phyloP scores from a whole-genome alignment of 2,329 filamentous ascomycete genomes.

The Pseudocercospora crystallina region DNA sequence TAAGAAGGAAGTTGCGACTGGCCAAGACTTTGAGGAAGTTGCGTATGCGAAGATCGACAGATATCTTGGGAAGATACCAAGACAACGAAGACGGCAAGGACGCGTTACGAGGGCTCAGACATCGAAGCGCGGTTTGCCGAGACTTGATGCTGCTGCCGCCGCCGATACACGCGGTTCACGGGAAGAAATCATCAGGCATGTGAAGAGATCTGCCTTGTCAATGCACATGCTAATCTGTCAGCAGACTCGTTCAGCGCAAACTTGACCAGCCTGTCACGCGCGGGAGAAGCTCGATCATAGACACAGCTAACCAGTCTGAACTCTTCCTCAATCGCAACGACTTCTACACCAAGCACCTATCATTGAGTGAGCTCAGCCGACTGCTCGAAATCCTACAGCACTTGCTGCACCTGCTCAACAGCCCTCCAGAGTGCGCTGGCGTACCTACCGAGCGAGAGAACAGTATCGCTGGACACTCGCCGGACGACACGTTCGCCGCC shows the following conservation, averaged over 20 bases:
- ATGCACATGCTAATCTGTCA: not conserved
- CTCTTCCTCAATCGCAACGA: too few species aligned
- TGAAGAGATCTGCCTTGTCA: not conserved
- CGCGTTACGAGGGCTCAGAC: too few species aligned
- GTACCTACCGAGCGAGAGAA: too few species aligned
- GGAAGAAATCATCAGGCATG: slow-evolving; percentile 1
- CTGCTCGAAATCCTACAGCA: slow-evolving; percentile 31
- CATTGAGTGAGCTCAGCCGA: slow-evolving; percentile 35
- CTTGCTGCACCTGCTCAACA: not conserved
- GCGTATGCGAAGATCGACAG: slow-evolving; percentile 22
- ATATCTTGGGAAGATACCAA: slow-evolving; percentile 13
- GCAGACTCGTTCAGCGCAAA: slow-evolving; percentile 1
- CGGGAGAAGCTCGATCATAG: slow-evolving; percentile 11
- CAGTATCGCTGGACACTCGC: too few species aligned
- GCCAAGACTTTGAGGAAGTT: slow-evolving; percentile 33
- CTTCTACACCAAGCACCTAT: slow-evolving; percentile 10
- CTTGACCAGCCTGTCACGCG: not conserved
- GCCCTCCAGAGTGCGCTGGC: too few species aligned
- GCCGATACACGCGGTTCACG: not conserved
- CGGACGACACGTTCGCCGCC: not conserved
- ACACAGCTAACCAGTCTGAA: slow-evolving; percentile 36
- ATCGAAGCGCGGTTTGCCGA: too few species aligned
- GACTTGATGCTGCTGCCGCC: not conserved
- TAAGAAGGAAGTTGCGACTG: slow-evolving; percentile 1
- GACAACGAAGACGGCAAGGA: too few species aligned